A percentile compares a stretch with the other conserved stretches of the same genome.
Conservation (phyloP, 2,329 filamentous ascomycete species). For the Immersiporthe knoxdaviesiana region DNA sequence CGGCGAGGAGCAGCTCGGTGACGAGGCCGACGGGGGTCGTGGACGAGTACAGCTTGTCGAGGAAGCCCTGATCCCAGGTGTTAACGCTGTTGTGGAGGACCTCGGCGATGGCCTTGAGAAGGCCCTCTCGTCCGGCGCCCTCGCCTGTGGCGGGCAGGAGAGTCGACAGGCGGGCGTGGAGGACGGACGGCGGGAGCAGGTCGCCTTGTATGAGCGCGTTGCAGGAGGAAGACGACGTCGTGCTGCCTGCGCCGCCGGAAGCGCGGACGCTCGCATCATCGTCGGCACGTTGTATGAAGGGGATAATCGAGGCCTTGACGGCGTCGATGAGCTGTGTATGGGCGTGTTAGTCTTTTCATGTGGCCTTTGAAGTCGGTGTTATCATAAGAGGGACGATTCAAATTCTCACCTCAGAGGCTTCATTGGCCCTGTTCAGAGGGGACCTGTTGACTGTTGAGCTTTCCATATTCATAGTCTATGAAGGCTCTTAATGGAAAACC, state of each 20-base stretch:
- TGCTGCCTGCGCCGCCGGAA: constrained; percentile 51
- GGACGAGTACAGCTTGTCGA: constrained; percentile 93
- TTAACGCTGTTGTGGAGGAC: constrained; percentile 89
- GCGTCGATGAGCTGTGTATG: constrained; percentile 64
- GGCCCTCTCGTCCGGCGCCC: constrained; percentile 70
- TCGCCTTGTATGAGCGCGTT: constrained; percentile 64
- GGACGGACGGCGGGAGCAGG: constrained; percentile 59
- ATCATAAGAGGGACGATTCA: background rate
- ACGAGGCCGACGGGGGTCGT: constrained; percentile 86
- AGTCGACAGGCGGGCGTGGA: constrained; percentile 60
- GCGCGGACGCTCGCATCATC: constrained; percentile 58
- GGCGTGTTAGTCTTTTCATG: constrained; percentile 11
- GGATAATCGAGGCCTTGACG: constrained; percentile 69
- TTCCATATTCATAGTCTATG: background rate
- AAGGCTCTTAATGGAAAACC: background rate
- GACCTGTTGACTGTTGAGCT: background rate
- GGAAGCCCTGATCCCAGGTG: constrained; percentile 96
- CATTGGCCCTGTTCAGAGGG: constrained; percentile 35
- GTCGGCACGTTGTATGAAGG: constrained; percentile 73
- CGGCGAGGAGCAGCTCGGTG: constrained; percentile 80
- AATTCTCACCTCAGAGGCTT: constrained; percentile 39
- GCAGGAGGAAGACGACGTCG: constrained; percentile 34
- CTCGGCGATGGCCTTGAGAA: constrained; percentile 70
- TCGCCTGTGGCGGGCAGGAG: constrained; percentile 55
- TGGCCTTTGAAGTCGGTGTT: background rate